Evolutionary conservation across 208 protist genomes (phyloP).

Genomic region (Trypanosomatidae sp.): DNA sequence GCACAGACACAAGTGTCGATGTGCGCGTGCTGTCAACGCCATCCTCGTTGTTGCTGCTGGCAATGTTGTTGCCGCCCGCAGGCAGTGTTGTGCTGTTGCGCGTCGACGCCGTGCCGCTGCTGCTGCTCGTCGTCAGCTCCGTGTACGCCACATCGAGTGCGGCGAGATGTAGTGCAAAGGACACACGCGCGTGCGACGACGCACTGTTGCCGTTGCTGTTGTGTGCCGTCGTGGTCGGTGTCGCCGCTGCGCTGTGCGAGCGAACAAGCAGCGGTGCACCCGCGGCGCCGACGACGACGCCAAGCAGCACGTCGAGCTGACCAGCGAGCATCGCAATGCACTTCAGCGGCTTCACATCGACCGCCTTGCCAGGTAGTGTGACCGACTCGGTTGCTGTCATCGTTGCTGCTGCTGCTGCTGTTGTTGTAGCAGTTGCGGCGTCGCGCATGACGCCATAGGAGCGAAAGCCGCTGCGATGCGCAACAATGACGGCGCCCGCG

Average conservation of each 20-base stretch:
- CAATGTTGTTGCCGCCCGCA: constrained; percentile 4
- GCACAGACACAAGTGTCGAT: no score
- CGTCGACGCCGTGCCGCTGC: no score
- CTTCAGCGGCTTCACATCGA: constrained; percentile 51
- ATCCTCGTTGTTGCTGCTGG: constrained; percentile 4
- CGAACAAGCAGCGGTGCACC: not conserved
- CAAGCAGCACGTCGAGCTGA: constrained; percentile 24
- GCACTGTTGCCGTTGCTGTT: not conserved
- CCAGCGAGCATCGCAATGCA: constrained; percentile 21
- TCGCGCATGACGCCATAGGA: no score
- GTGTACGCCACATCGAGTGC: constrained; percentile 4
- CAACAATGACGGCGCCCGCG: no score
- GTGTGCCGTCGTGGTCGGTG: not conserved
- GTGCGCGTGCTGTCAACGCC: no score
- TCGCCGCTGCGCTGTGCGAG: not conserved
- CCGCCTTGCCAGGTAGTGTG: constrained; percentile 27
- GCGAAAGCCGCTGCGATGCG: no score
- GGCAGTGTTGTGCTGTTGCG: no score
- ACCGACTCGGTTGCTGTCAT: not conserved
- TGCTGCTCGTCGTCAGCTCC: no score
- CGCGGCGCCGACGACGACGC: constrained; percentile 5
- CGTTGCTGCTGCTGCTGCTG: constrained; percentile 5
- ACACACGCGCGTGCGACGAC: constrained; percentile 1
- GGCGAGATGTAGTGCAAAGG: constrained; percentile 10
- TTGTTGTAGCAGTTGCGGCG: no score